A percentile compares a stretch with the other conserved stretches of the same genome.
phyloP scores from a whole-genome alignment of 148 eudicot genomes.

The Pharnaceum exiguum region DNA sequence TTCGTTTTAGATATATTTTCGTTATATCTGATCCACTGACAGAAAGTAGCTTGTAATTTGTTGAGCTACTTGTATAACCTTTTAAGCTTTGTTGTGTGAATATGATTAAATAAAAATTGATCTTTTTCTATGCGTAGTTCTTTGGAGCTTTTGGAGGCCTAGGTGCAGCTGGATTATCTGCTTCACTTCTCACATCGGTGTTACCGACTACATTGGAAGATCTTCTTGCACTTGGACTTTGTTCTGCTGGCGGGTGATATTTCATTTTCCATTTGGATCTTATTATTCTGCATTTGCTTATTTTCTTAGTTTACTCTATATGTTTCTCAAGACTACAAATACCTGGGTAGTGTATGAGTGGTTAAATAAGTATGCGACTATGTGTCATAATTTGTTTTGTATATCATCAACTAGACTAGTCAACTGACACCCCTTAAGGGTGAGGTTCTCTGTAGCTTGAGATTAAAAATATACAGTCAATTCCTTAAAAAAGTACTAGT shows the following conservation, averaged over 20 bases:
- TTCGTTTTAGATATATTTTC: not conserved
- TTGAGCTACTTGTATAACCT: too few relatives aligned
- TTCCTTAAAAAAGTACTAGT: too few relatives aligned
- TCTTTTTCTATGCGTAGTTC: constrained; percentile 42
- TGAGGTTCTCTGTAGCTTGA: too few relatives aligned
- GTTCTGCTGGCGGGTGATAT: constrained; percentile 96
- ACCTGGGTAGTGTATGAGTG: too few relatives aligned
- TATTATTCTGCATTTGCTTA: not conserved
- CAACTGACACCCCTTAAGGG: too few relatives aligned
- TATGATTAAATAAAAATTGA: too few relatives aligned
- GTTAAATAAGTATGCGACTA: too few relatives aligned
- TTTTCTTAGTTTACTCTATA: not conserved
- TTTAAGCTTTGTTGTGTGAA: too few relatives aligned
- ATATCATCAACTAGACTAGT: too few relatives aligned
- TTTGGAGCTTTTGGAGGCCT: constrained; percentile 90
- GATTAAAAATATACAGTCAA: too few relatives aligned
- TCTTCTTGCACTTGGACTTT: constrained; percentile 96
- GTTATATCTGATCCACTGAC: not conserved
- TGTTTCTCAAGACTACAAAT: not conserved
- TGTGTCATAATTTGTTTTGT: too few relatives aligned
- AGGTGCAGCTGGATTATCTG: constrained; percentile 93
- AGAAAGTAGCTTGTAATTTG: too few relatives aligned
- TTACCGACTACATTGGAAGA: constrained; percentile 88
- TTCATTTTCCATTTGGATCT: constrained; percentile 3
- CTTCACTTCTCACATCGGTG: constrained; percentile 93